Percentiles rank a stretch among this genome's conserved stretches.
phyloP scores from a whole-genome alignment of 306 rosid genomes.

The Prunus persica region DNA sequence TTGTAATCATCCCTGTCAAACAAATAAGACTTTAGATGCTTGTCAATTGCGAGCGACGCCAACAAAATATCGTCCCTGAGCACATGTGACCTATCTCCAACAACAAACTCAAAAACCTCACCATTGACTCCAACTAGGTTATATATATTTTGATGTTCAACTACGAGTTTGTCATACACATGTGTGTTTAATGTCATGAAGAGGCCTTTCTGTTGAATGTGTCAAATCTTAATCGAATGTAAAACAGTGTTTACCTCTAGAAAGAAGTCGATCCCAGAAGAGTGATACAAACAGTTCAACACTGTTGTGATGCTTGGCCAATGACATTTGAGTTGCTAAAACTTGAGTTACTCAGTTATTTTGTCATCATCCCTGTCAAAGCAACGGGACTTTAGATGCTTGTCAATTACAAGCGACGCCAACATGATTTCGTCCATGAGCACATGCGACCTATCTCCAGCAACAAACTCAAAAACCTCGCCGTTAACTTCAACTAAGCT shows the following conservation, averaged over 20 bases:
- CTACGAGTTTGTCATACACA: too few species aligned
- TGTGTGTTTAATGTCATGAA: too few species aligned
- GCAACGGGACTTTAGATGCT: constrained; percentile 31
- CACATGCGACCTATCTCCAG: constrained; percentile 34
- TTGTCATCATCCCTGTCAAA: constrained; percentile 13
- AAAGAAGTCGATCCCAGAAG: neutral
- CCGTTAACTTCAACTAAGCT: constrained; percentile 42
- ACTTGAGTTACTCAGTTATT: neutral
- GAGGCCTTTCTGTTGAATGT: too few species aligned
- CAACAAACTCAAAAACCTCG: constrained; percentile 33
- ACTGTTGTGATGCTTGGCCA: neutral
- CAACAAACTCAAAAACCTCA: constrained; percentile 34
- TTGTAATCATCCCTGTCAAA: constrained; percentile 12
- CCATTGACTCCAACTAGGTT: constrained; percentile 42
- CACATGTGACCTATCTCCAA: constrained; percentile 33
- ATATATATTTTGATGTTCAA: neutral
- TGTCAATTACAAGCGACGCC: constrained; percentile 24
- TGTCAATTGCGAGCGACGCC: constrained; percentile 21
- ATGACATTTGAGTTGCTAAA: neutral
- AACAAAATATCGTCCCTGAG: constrained; percentile 22
- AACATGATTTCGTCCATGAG: constrained; percentile 23
- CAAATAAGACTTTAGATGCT: constrained; percentile 31
- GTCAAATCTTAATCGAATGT: too few species aligned
- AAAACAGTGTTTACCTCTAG: neutral
- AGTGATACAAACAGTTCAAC: neutral